Conservation (phyloP, 768 basidiomycete species). For the Hydnomerulius pinastri region DNA sequence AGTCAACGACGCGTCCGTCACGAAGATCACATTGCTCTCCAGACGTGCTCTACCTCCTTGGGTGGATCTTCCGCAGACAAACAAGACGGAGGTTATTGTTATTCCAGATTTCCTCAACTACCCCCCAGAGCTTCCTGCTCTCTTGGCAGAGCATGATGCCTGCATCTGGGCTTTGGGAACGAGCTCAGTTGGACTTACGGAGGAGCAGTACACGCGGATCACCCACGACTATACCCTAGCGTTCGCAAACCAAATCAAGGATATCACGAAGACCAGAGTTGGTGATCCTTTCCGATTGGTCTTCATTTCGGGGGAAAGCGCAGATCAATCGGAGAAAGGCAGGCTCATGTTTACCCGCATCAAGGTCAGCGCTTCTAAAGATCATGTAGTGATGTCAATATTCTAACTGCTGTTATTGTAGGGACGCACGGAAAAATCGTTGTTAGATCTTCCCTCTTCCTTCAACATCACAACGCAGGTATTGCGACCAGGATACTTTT, state of each 20-base stretch:
- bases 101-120: constrained; percentile 37
- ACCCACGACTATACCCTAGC: constrained; percentile 38
- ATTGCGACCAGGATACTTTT: constrained; percentile 38
- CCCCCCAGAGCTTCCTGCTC: constrained; percentile 27
- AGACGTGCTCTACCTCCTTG: constrained; percentile 35
- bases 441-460: constrained; percentile 22
- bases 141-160: constrained; percentile 35
- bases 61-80: constrained; percentile 27
- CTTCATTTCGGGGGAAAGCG: constrained; percentile 39
- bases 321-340: constrained; percentile 35
- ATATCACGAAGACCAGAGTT: constrained; percentile 14
- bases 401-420: constrained; percentile 6
- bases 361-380: constrained; percentile 34
- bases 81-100: constrained; percentile 32
- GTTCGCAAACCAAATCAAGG: constrained; percentile 30
- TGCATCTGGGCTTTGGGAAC: constrained; percentile 40
- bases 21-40: constrained; percentile 34
- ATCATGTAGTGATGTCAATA: not conserved
- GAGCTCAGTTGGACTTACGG: constrained; percentile 27
- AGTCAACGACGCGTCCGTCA: constrained; percentile 28
- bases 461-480: constrained; percentile 26
- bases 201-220: constrained; percentile 34
- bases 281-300: constrained; percentile 37
- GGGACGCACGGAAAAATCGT: constrained; percentile 34
- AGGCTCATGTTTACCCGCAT: constrained; percentile 34